These are phyloP conservation scores for Neopestalotiopsis rosae DNA, from an alignment of 2,329 filamentous ascomycete genomes.

Conservation along the genomic window DNA sequence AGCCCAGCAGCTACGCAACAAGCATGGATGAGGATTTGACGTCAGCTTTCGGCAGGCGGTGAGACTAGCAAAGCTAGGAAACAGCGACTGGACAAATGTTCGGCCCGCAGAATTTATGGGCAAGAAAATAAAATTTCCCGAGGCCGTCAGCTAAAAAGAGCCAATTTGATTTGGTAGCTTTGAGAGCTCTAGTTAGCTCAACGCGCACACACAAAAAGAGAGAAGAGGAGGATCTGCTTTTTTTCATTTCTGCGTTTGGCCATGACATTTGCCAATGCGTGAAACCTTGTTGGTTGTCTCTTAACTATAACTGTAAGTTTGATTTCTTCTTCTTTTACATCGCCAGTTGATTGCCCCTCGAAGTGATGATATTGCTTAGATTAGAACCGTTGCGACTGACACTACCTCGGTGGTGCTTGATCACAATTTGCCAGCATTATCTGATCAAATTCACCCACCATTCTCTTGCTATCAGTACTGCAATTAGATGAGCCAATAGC, in stretches of 20 bases:
- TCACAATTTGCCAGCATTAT: constrained; percentile 55
- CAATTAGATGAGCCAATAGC: constrained; percentile 19
- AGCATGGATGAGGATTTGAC: constrained; percentile 6
- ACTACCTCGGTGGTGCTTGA: constrained; percentile 53
- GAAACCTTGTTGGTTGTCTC: background rate
- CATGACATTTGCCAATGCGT: background rate
- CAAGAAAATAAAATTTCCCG: constrained; percentile 12
- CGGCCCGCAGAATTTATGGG: constrained; percentile 1
- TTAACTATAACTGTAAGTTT: background rate
- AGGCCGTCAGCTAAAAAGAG: background rate
- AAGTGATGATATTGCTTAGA: constrained; percentile 53
- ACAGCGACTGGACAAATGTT: constrained; percentile 3
- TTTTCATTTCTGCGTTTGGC: background rate
- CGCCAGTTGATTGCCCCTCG: background rate
- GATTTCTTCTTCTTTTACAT: background rate
- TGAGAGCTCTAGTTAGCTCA: constrained; percentile 22
- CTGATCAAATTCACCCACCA: constrained; percentile 38
- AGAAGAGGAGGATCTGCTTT: background rate
- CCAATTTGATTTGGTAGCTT: background rate
- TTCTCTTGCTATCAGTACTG: constrained; percentile 16
- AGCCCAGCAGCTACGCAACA: background rate
- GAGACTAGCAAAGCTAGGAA: background rate
- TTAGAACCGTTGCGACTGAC: constrained; percentile 66
- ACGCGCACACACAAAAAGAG: background rate
- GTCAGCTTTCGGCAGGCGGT: constrained; percentile 31